Evolutionary conservation across 2,329 filamentous ascomycete species (phyloP), one percentile per base, ranked within the genome.

Genomic region (Immersiporthe knoxdaviesiana): DNA sequence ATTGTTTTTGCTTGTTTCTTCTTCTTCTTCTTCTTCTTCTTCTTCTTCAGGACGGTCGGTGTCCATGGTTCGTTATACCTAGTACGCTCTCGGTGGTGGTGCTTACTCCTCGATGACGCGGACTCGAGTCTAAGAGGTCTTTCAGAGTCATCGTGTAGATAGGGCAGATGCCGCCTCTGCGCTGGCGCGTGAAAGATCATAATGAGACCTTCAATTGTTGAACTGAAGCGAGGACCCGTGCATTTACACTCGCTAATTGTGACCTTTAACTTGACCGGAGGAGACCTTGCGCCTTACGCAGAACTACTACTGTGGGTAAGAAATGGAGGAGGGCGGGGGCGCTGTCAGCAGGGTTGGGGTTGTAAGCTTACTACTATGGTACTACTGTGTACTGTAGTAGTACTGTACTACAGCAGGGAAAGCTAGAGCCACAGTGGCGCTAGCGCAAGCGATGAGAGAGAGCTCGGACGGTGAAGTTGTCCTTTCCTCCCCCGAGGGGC

Each of bases 381-480:
- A n/a, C n/a, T n/a, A n/a, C n/a, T n/a, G n/a, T n/a, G n/a, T n/a
- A n/a, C n/a, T n/a, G n/a, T n/a, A n/a, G n/a, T n/a, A n/a, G 35
- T 35, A 4, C 35, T 14, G 32, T 27, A 47, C 50, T 62, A 30
- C 39, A 39, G 52, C 69, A 63, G 60, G 59, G 63, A 63, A 64
- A 64, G 69, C 60, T 69, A 60, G 37, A 67, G 70, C 68, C 70
- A 71, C 64, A 62, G 67, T 71, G 69, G 69, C 69, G 68, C 69
- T 69, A 69, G 66, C 63, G 60, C 30, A 27, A 47, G 52, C 30
- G 63, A 58, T 35, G 41, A 44, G 56, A 44, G 56, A 65, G 56
- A 65, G 69, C 66, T 69, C 62, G 67, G 64, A 72, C 66, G n/a
- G 66, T 67, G 69, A 72, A 71, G 66, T 71, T 72, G 71, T 69